Conservation (phyloP, 768 basidiomycete species). For the Chalciporus piperatus region DNA sequence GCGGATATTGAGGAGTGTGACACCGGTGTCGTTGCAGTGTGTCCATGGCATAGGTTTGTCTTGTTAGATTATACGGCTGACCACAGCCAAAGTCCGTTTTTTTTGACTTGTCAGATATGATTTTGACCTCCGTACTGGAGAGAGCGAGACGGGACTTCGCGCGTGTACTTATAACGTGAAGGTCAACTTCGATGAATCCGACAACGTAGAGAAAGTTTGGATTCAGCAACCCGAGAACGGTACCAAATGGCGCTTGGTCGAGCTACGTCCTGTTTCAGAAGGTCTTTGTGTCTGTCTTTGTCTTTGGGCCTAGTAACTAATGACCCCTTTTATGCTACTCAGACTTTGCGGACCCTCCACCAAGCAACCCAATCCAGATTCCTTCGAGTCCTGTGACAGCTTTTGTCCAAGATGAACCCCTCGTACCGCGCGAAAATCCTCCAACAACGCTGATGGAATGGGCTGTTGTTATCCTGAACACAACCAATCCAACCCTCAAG, state of each 20-base stretch:
- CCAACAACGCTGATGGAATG: conserved; percentile 75
- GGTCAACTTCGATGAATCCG: conserved; percentile 38
- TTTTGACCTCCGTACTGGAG: conserved; percentile 67
- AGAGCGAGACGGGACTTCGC: conserved; percentile 64
- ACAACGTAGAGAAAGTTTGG: conserved; percentile 49
- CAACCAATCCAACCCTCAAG: conserved; percentile 65
- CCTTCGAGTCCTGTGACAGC: conserved; percentile 10
- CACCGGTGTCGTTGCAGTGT: conserved; percentile 58
- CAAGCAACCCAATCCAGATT: conserved; percentile 20
- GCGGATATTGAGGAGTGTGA: conserved; percentile 73
- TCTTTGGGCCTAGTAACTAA: not conserved
- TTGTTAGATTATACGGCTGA: not conserved
- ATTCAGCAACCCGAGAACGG: conserved; percentile 52
- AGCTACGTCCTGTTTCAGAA: conserved; percentile 71
- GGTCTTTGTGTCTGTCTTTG: conserved; percentile 33
- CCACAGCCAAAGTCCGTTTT: no score
- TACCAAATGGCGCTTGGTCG: conserved; percentile 60
- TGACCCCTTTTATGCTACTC: conserved; percentile 17
- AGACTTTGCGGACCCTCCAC: conserved; percentile 69
- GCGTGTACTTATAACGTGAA: conserved; percentile 68
- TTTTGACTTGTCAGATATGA: conserved; percentile 51
- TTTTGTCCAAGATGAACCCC: conserved; percentile 9
- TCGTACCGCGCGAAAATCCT: conserved; percentile 47
- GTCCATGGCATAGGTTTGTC: conserved; percentile 62
- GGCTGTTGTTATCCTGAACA: conserved; percentile 77